Conservation (phyloP, 164 flowering plant species). For the Vitis rotundifolia region DNA sequence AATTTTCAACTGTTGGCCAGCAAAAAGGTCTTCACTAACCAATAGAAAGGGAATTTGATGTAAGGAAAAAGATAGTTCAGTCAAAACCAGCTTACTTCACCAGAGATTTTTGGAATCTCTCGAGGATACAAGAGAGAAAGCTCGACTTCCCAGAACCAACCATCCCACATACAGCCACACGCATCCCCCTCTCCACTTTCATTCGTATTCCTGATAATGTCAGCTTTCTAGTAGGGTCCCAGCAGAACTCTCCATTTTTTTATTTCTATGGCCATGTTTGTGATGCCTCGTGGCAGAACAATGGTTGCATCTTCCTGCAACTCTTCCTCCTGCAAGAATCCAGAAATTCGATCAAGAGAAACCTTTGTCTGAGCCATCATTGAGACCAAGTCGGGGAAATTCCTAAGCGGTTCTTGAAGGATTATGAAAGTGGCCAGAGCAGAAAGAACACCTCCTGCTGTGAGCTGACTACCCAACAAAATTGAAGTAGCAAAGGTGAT, state of each 20-base stretch:
- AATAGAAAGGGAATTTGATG: background rate
- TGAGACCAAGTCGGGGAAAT: slow-evolving; percentile 93
- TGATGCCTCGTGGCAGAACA: slow-evolving; percentile 59
- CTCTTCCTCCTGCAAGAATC: slow-evolving; percentile 85
- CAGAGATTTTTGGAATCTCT: slow-evolving; percentile 87
- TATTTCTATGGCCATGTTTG: slow-evolving; percentile 75
- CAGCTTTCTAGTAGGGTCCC: slow-evolving; percentile 73
- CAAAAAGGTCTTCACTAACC: background rate
- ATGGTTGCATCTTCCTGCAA: slow-evolving; percentile 84
- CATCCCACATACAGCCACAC: slow-evolving; percentile 93
- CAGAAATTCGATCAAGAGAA: slow-evolving; percentile 85
- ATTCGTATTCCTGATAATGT: slow-evolving; percentile 73
- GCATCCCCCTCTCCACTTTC: slow-evolving; percentile 83
- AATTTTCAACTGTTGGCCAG: background rate
- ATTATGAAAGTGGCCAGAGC: slow-evolving; percentile 96
- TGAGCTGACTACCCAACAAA: slow-evolving; percentile 74
- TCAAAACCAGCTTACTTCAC: slow-evolving; percentile 65
- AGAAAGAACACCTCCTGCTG: slow-evolving; percentile 93
- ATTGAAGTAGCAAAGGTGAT: slow-evolving; percentile 86
- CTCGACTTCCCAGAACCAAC: slow-evolving; percentile 98
- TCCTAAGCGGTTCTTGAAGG: slow-evolving; percentile 94
- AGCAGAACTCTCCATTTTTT: slow-evolving; percentile 71
- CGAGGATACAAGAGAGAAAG: slow-evolving; percentile 94
- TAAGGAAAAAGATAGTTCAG: slow-evolving; percentile 2
- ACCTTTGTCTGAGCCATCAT: slow-evolving; percentile 99